These are phyloP conservation scores for Cryptococcus sp. DNA, from an alignment of 1,284 basidiomycete genomes.

Conservation along the genomic window DNA sequence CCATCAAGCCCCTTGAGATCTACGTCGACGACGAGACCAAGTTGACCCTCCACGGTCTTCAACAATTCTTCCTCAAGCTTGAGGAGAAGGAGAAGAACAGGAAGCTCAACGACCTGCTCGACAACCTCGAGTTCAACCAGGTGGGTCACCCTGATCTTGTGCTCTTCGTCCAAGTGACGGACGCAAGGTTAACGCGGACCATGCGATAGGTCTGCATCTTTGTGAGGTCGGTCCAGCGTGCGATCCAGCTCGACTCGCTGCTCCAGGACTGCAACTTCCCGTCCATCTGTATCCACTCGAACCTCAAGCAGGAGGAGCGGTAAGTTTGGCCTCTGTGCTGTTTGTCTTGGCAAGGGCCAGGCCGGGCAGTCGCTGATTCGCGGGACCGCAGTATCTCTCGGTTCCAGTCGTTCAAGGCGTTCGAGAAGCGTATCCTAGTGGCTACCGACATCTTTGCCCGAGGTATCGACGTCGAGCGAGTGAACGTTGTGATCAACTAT, in stretches of 20 bases:
- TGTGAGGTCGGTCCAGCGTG: conserved; percentile 95
- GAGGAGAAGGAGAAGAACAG: conserved; percentile 96
- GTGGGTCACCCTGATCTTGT: conserved; percentile 56
- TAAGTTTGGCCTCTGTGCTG: conserved; percentile 49
- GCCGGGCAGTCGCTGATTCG: too few species aligned
- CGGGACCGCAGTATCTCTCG: conserved; percentile 85
- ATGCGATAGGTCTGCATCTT: conserved; percentile 87
- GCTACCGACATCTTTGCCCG: conserved; percentile 97
- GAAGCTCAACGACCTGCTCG: conserved; percentile 94
- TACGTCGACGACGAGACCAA: conserved; percentile 99
- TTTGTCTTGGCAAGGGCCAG: neutral
- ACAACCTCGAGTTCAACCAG: conserved; percentile 98
- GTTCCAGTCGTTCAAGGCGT: conserved; percentile 99
- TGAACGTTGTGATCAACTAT: conserved; percentile 94
- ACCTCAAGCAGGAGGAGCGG: conserved; percentile 92
- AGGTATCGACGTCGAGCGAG: conserved; percentile 95
- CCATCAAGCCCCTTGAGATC: conserved; percentile 86
- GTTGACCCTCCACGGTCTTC: conserved; percentile 94
- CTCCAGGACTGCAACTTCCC: conserved; percentile 98
- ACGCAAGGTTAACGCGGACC: neutral
- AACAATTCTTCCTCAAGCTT: conserved; percentile 97
- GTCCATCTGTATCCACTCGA: conserved; percentile 95
- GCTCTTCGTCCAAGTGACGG: neutral
- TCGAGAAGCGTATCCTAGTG: conserved; percentile 98
- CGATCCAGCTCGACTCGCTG: conserved; percentile 93